Percentiles rank a stretch among this genome's conserved stretches.
Evolutionary conservation across 352 stramenopile species (phyloP).

Genomic region (Phytophthora sp.): DNA sequence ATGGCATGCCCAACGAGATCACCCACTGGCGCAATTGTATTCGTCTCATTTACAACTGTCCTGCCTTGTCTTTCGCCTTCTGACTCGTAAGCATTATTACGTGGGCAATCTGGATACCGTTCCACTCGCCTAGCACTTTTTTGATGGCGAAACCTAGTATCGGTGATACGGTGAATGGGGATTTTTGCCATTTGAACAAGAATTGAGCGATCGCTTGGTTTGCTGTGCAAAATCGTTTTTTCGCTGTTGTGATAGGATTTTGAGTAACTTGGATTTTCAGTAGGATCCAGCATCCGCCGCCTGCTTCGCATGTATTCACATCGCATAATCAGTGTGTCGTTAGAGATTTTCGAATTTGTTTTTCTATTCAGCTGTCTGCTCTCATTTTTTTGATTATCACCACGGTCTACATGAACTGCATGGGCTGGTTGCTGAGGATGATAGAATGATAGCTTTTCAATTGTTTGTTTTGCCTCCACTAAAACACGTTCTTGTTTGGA

Average conservation of each 20-base stretch:
- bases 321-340: neutral
- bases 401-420: neutral
- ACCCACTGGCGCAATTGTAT: too few relatives aligned
- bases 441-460: slow-evolving; percentile 48
- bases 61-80: too few relatives aligned
- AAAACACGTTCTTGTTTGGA: slow-evolving; percentile 60
- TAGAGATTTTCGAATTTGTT: neutral
- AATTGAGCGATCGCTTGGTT: neutral
- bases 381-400: neutral
- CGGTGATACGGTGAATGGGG: too few relatives aligned
- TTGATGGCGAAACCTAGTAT: too few relatives aligned
- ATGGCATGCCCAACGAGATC: neutral
- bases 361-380: slow-evolving; percentile 4
- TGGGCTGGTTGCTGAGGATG: slow-evolving; percentile 35
- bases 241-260: slow-evolving; percentile 7
- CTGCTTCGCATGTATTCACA: slow-evolving; percentile 22
- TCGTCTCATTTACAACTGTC: too few relatives aligned
- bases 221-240: neutral
- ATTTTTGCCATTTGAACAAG: too few relatives aligned
- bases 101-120: too few relatives aligned
- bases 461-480: slow-evolving; percentile 37
- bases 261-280: slow-evolving; percentile 28
- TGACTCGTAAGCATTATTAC: too few relatives aligned
- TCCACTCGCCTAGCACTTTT: too few relatives aligned
- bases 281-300: slow-evolving; percentile 48